Percentiles rank a stretch among this genome's conserved stretches.
These are phyloP conservation scores for Phialocephala subalpina DNA, from an alignment of 2,329 filamentous ascomycete species.

Conservation along the genomic window DNA sequence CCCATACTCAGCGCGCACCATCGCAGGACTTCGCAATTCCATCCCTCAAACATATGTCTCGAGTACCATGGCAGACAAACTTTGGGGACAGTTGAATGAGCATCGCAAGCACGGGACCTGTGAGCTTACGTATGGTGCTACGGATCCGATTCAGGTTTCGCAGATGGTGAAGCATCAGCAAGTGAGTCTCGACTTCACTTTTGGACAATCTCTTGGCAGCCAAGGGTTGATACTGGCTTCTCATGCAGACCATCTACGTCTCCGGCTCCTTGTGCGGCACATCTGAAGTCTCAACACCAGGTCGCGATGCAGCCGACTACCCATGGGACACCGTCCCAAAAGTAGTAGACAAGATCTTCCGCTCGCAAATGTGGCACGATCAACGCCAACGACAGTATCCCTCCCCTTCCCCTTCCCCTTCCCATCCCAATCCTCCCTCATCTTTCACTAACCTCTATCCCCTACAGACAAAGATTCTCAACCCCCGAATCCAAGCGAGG, in stretches of 20 bases:
- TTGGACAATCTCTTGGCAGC: too few species aligned
- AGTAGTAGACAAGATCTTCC: neutral
- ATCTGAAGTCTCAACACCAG: neutral
- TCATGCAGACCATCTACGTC: slow-evolving; percentile 1
- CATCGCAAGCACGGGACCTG: neutral
- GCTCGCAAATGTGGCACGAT: slow-evolving; percentile 13
- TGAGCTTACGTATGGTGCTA: slow-evolving; percentile 2
- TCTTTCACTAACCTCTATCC: too few species aligned
- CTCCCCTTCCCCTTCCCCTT: too few species aligned
- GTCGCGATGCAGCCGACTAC: neutral
- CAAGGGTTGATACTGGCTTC: neutral
- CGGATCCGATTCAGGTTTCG: neutral
- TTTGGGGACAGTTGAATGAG: neutral
- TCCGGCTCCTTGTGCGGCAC: neutral
- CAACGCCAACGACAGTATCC: neutral
- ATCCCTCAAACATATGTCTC: neutral
- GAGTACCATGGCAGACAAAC: neutral
- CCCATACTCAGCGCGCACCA: neutral
- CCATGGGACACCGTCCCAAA: slow-evolving; percentile 10
- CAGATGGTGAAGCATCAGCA: slow-evolving; percentile 13
- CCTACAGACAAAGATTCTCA: neutral
- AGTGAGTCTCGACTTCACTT: neutral
- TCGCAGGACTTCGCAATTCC: neutral
- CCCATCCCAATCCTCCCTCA: too few species aligned
- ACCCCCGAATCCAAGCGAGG: neutral